phyloP scores from a whole-genome alignment of 2,329 filamentous ascomycete genomes.

The Colletotrichum salicis region DNA sequence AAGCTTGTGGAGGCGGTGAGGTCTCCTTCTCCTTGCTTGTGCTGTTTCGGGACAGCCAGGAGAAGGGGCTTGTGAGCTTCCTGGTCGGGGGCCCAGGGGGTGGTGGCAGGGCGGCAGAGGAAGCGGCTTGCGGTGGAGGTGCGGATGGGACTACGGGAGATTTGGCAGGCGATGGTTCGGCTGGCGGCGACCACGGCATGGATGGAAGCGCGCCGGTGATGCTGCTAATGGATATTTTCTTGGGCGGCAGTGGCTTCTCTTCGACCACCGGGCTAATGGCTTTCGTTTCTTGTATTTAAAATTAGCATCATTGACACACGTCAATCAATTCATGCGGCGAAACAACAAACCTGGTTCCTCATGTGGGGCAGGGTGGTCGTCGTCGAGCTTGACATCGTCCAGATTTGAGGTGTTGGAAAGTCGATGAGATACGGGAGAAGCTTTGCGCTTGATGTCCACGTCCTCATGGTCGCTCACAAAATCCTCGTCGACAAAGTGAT shows the following conservation, averaged over 20 bases:
- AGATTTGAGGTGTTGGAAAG: conserved; percentile 60
- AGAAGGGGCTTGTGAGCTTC: conserved; percentile 89
- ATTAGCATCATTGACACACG: conserved; percentile 29
- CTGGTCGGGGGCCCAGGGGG: conserved; percentile 59
- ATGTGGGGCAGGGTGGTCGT: conserved; percentile 56
- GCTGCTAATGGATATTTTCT: conserved; percentile 73
- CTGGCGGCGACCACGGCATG: conserved; percentile 75
- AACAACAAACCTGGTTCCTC: conserved; percentile 44
- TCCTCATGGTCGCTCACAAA: conserved; percentile 35
- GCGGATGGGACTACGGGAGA: conserved; percentile 50
- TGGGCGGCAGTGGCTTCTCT: conserved; percentile 55
- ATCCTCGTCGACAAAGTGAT: conserved; percentile 29
- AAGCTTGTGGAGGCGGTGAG: conserved; percentile 61
- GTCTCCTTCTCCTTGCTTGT: conserved; percentile 66
- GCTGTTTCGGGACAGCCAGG: conserved; percentile 80
- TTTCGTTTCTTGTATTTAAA: conserved; percentile 35
- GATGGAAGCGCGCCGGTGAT: conserved; percentile 78
- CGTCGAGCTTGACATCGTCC: conserved; percentile 75
- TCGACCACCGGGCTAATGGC: conserved; percentile 44
- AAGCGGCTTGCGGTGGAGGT: conserved; percentile 44
- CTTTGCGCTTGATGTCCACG: conserved; percentile 44
- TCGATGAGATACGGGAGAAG: conserved; percentile 53
- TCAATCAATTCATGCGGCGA: conserved; percentile 35
- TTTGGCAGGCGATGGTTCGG: conserved; percentile 60
- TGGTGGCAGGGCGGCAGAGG: conserved; percentile 42